Percentiles rank a stretch among this genome's conserved stretches.
These are phyloP conservation scores for Kandelia obovata DNA, from an alignment of 345 rosid genomes.

Conservation along the genomic window DNA sequence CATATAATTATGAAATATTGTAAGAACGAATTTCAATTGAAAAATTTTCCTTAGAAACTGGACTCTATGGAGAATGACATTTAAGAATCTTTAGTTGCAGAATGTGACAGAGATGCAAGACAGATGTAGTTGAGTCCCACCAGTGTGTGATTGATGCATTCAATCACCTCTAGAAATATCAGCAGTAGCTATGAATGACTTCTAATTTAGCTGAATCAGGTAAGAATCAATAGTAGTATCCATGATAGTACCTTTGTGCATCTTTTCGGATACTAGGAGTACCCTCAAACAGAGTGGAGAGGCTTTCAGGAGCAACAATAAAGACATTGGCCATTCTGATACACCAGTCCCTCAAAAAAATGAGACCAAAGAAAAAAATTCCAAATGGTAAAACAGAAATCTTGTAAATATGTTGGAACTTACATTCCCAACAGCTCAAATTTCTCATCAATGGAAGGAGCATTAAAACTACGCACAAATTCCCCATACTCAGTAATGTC, in stretches of 20 bases:
- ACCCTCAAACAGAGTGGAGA: constrained; percentile 87
- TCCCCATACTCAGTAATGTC: constrained; percentile 92
- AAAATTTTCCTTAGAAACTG: no score
- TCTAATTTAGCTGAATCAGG: no score
- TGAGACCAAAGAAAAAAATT: neutral
- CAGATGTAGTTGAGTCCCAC: no score
- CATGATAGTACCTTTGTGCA: constrained; percentile 61
- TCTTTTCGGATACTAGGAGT: constrained; percentile 90
- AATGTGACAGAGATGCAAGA: no score
- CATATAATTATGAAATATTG: no score
- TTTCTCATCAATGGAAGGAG: constrained; percentile 94
- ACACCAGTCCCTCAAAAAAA: constrained; percentile 13
- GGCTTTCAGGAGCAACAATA: constrained; percentile 95
- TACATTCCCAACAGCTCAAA: constrained; percentile 94
- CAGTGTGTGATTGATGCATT: no score
- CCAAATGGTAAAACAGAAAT: neutral
- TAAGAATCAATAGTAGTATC: no score
- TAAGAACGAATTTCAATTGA: no score
- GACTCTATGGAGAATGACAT: no score
- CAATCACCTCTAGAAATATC: no score
- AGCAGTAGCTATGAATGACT: no score
- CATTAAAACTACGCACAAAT: constrained; percentile 78
- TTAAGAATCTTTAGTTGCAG: no score
- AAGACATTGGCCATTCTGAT: constrained; percentile 90
- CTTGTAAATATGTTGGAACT: constrained; percentile 23